Evolutionary conservation across 139 green algal genomes (phyloP).

Genomic region (Gonium pectorale): DNA sequence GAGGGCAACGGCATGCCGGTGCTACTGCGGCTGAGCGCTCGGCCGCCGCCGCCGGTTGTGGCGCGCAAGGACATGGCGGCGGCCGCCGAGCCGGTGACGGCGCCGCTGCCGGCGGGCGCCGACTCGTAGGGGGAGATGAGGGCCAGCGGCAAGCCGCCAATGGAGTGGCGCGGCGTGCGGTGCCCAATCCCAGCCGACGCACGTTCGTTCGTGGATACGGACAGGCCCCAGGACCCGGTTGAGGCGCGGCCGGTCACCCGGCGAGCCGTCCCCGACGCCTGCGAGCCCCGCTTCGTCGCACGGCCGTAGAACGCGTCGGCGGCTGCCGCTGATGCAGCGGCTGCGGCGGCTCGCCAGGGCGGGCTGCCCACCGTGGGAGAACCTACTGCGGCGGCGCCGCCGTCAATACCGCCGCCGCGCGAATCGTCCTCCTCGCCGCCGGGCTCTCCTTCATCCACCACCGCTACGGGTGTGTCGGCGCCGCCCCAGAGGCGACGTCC

Average conservation of each 20-base stretch:
- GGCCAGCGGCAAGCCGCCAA: background rate
- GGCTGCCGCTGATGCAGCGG: background rate
- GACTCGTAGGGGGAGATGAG: constrained; percentile 14
- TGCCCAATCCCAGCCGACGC: too few species aligned
- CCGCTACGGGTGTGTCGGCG: too few species aligned
- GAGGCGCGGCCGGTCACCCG: constrained; percentile 17
- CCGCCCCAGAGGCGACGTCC: too few species aligned
- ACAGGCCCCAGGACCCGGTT: constrained; percentile 9
- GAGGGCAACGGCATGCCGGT: constrained; percentile 6
- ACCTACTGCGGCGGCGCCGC: too few species aligned
- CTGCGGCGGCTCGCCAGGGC: too few species aligned
- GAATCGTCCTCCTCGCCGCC: too few species aligned
- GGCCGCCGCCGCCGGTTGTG: background rate
- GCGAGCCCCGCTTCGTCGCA: background rate
- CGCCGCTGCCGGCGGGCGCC: constrained; percentile 1
- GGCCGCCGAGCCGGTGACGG: background rate
- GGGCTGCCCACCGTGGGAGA: too few species aligned
- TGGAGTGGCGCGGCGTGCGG: constrained; percentile 10
- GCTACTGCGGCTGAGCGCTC: constrained; percentile 6
- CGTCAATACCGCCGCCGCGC: too few species aligned
- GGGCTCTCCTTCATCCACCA: too few species aligned
- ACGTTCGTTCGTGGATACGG: too few species aligned
- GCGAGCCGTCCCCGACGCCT: background rate
- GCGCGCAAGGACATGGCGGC: background rate
- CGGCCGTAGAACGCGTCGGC: too few species aligned